Evolutionary conservation across 108 stramenopile genomes (phyloP), one percentile per base, ranked within the genome.

Genomic region (Nitzschia inconspicua): DNA sequence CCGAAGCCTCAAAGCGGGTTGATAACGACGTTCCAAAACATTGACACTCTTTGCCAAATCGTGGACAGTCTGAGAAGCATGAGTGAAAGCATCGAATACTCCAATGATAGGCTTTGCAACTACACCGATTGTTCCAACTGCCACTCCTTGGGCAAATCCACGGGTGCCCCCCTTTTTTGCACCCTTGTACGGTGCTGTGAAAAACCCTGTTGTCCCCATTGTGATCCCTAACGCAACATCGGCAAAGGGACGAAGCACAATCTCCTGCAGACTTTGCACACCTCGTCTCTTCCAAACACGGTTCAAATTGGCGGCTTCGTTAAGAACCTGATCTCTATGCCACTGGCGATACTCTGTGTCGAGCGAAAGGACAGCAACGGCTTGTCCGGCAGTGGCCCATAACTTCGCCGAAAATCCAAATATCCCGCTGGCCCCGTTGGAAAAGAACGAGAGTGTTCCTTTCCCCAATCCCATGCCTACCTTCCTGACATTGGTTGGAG

Each of bases 401-500:
- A 84, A 70, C 68, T 89, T 85, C 11, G 90, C 82, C 1, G 77
- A 62, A 52, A 95, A 93, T 6, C 94, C 92, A 63, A 96, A 93
- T 18, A 96, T 70, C 7, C 95, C 97, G 58, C 89, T 93, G 14
- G 94, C 67, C 37, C 88, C 89, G 63, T 98, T 89, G 8, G 91
- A 91, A 41, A 96, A 85, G 16, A 98, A 76, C 7, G 95, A 96
- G 8, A 96, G 52, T 20, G 95, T 95, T 37, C 97, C 97, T 66
- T 96, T 96, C 20, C 87, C 82, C 5, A 98, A 87, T 0, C 95
- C 97, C 43, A 94, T 76, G 7, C 95, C 95, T 44, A 98, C 72
- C 35, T 81, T 66, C 29, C 85, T 84, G 10, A 95, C 93, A 44
- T 94, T 85, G 47, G 85, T 94, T 44, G 94, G 86, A 47, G 85